A percentile compares a stretch with the other conserved stretches of the same genome.
These are phyloP conservation scores for Dioszegia hungarica DNA, from an alignment of 768 basidiomycete genomes.

Conservation along the genomic window DNA sequence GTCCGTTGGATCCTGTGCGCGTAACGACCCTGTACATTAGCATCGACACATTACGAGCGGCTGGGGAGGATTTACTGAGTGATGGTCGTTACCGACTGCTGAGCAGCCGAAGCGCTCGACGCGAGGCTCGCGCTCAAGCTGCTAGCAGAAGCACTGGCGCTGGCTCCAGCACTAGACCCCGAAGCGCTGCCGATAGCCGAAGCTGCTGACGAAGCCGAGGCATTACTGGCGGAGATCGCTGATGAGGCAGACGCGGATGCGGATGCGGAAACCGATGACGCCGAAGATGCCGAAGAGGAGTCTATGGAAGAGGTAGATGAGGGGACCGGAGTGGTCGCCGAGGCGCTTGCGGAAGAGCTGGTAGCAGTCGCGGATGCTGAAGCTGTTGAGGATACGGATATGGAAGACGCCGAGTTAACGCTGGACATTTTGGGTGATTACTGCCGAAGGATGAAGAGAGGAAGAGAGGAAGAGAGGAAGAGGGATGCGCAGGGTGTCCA, in stretches of 20 bases:
- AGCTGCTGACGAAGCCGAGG: neutral
- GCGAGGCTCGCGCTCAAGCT: neutral
- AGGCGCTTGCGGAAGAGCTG: neutral
- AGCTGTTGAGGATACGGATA: neutral
- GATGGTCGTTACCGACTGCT: neutral
- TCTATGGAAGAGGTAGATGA: neutral
- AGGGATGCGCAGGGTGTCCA: too few relatives aligned
- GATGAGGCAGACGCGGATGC: constrained; percentile 6
- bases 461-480: neutral
- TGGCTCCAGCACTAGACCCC: neutral
- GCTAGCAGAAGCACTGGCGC: neutral
- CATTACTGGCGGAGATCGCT: neutral
- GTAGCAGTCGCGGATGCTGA: constrained; percentile 2
- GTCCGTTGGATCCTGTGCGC: constrained; percentile 5
- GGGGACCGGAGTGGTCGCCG: neutral
- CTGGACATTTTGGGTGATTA: constrained; percentile 1
- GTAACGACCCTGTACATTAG: constrained; percentile 2
- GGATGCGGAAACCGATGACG: constrained; percentile 2
- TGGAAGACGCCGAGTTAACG: constrained; percentile 6
- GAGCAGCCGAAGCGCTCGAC: neutral
- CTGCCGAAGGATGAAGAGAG: neutral
- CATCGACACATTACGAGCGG: neutral
- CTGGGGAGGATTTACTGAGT: neutral
- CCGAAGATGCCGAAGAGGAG: neutral
- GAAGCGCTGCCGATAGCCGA: neutral